Conservation (phyloP, 2,329 filamentous ascomycete genomes). For the Cladophialophora carrionii region DNA sequence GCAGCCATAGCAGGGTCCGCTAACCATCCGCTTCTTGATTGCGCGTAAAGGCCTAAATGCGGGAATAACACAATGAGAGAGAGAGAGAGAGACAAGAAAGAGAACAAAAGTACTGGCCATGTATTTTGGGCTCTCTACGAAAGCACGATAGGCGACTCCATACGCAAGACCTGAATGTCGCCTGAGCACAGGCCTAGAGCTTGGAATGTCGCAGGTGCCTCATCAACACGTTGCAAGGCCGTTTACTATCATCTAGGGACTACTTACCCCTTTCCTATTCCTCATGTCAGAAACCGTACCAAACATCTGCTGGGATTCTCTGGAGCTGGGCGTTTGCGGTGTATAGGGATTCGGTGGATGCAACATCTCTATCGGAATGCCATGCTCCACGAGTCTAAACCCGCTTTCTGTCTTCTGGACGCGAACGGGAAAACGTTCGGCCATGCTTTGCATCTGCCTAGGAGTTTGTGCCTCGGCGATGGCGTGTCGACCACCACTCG, state of each 20-base stretch:
- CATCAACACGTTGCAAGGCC: too few species aligned
- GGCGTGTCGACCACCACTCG: neutral
- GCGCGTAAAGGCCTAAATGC: neutral
- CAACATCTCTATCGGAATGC: neutral
- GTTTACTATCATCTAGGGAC: neutral
- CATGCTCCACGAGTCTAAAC: neutral
- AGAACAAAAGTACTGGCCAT: neutral
- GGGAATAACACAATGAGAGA: neutral
- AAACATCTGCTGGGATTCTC: neutral
- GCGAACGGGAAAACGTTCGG: neutral
- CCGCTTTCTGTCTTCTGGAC: neutral
- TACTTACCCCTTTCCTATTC: neutral
- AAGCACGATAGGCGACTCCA: neutral
- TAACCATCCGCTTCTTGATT: neutral
- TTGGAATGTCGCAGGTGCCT: too few species aligned
- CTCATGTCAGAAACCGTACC: neutral
- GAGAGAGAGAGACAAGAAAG: neutral
- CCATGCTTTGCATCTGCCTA: neutral
- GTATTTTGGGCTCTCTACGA: neutral
- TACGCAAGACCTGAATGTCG: too few species aligned
- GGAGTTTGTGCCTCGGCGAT: slow-evolving; percentile 1
- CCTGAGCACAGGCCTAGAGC: too few species aligned
- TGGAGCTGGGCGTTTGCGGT: neutral
- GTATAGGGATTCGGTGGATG: neutral
- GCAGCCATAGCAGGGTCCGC: neutral